These are phyloP conservation scores for Fusarium concolor DNA, from an alignment of 2,329 filamentous ascomycete species.

Conservation along the genomic window DNA sequence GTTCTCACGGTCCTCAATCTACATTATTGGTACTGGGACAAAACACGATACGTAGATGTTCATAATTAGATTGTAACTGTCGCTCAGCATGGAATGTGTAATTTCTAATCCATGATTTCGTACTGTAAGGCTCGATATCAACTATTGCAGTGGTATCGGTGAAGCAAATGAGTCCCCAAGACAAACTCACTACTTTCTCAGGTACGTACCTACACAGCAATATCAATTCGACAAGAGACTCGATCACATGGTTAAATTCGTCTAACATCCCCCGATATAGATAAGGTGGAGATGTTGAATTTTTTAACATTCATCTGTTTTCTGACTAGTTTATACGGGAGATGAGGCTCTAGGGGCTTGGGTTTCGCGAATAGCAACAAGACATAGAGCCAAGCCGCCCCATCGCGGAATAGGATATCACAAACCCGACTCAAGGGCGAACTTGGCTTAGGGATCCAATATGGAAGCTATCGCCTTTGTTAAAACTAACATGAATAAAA, in stretches of 20 bases:
- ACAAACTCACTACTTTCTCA: background rate
- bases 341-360: constrained; percentile 37
- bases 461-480: background rate
- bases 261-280: constrained; percentile 46
- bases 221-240: constrained; percentile 20
- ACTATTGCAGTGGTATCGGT: background rate
- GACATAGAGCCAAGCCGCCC: constrained; percentile 11
- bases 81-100: constrained; percentile 15
- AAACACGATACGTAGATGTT: background rate
- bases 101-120: background rate
- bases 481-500: background rate
- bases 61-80: background rate
- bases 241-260: constrained; percentile 43
- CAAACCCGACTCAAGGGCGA: background rate
- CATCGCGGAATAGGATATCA: constrained; percentile 27
- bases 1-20: background rate
- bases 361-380: constrained; percentile 24
- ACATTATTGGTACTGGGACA: background rate
- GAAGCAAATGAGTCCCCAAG: background rate
- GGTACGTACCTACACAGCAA: constrained; percentile 6
- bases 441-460: background rate
- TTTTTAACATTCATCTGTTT: constrained; percentile 39
- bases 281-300: constrained; percentile 30
- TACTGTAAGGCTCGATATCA: background rate
- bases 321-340: constrained; percentile 36